phyloP scores from a whole-genome alignment of 2,329 filamentous ascomycete genomes.

The Penicillium corylophilum region DNA sequence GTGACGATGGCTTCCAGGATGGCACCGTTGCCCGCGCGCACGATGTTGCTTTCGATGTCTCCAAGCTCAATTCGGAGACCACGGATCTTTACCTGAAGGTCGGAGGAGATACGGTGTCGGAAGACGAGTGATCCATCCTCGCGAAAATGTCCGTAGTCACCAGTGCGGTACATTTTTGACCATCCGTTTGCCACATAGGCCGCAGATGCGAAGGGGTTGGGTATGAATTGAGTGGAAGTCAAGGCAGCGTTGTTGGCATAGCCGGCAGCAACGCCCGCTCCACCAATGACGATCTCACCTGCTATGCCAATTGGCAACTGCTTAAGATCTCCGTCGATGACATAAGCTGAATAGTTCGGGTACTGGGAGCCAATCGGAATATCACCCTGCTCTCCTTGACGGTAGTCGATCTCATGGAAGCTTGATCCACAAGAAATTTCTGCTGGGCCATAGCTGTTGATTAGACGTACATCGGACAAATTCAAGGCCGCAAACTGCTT shows the following conservation, averaged over 20 bases:
- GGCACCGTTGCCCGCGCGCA: constrained; percentile 21
- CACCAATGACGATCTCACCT: constrained; percentile 46
- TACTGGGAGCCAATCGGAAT: background rate
- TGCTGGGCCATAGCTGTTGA: too few species aligned
- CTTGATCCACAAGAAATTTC: background rate
- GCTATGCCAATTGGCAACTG: constrained; percentile 40
- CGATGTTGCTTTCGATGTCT: constrained; percentile 42
- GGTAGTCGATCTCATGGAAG: background rate
- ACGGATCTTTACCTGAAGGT: constrained; percentile 27
- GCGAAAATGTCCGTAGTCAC: constrained; percentile 28
- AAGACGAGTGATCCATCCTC: constrained; percentile 28
- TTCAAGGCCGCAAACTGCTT: too few species aligned
- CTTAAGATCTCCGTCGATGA: constrained; percentile 38
- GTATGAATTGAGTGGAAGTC: constrained; percentile 8
- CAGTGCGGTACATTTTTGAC: constrained; percentile 27
- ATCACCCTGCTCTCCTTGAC: too few species aligned
- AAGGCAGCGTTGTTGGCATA: constrained; percentile 17
- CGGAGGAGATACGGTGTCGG: constrained; percentile 25
- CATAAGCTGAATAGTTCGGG: constrained; percentile 39
- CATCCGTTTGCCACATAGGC: constrained; percentile 15
- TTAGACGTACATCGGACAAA: too few species aligned
- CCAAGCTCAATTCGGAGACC: constrained; percentile 45
- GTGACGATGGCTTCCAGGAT: constrained; percentile 30
- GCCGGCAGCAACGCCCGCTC: constrained; percentile 24
- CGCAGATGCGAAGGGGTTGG: constrained; percentile 10